These are phyloP conservation scores for Diutina ranongensis DNA, from an alignment of 1,139 yeast species.

Conservation along the genomic window DNA sequence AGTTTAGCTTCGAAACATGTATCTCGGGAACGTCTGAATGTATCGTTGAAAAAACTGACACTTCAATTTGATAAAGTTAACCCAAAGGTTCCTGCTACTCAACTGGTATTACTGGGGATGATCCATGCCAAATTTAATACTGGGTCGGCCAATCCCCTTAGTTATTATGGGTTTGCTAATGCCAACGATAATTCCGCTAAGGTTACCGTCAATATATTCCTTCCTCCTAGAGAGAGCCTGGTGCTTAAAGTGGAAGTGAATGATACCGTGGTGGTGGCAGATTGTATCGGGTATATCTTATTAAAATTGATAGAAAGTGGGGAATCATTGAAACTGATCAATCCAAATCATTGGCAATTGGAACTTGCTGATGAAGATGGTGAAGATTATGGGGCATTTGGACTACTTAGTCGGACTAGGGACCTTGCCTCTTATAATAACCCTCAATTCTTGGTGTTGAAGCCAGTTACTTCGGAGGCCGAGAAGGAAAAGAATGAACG, in stretches of 20 bases:
- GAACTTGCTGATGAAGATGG: slow-evolving; percentile 73
- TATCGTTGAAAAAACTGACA: background rate
- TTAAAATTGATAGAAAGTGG: slow-evolving; percentile 19
- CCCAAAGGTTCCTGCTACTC: background rate
- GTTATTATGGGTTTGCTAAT: slow-evolving; percentile 40
- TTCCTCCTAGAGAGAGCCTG: slow-evolving; percentile 26
- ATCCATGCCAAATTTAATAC: slow-evolving; percentile 26
- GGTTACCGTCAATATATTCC: slow-evolving; percentile 23
- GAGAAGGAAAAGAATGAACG: slow-evolving; percentile 18
- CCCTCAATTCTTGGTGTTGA: slow-evolving; percentile 56
- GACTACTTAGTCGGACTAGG: slow-evolving; percentile 49
- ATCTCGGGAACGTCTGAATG: slow-evolving; percentile 1
- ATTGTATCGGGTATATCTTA: slow-evolving; percentile 52
- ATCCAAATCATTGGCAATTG: slow-evolving; percentile 59
- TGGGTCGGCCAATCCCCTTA: slow-evolving; percentile 36
- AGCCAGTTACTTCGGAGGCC: slow-evolving; percentile 14
- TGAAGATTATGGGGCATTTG: slow-evolving; percentile 67
- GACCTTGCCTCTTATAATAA: slow-evolving; percentile 43
- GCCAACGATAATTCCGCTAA: slow-evolving; percentile 15
- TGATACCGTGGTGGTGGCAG: slow-evolving; percentile 41
- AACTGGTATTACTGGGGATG: slow-evolving; percentile 11
- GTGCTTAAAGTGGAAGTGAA: slow-evolving; percentile 24
- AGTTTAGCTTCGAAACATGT: background rate
- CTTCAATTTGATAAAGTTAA: background rate
- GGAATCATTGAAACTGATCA: slow-evolving; percentile 11